phyloP scores from a whole-genome alignment of 805 yeast species.

The Sungouiozyma intestinalis region DNA sequence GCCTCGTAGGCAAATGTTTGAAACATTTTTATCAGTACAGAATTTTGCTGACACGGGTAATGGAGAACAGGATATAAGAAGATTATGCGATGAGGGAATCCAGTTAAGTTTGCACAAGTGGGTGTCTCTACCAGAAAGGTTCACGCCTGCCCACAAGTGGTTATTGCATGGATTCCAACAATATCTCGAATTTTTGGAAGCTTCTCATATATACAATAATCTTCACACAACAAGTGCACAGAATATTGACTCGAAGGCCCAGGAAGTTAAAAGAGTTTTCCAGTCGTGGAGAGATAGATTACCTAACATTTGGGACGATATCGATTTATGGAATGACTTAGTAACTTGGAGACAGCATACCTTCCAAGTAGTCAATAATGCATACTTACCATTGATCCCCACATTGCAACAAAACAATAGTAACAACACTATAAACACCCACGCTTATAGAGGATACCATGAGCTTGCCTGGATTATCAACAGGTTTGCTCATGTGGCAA shows the following conservation, averaged over 20 bases:
- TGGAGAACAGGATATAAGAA: slow-evolving; percentile 72
- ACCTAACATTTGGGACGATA: slow-evolving; percentile 96
- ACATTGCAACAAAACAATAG: slow-evolving; percentile 64
- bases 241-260: slow-evolving; percentile 84
- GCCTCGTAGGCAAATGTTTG: slow-evolving; percentile 91
- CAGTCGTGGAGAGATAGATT: slow-evolving; percentile 98
- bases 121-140: slow-evolving; percentile 72
- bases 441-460: slow-evolving; percentile 95
- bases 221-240: slow-evolving; percentile 84
- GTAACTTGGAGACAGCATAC: slow-evolving; percentile 99
- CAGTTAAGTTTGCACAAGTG: slow-evolving; percentile 86
- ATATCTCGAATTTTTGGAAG: slow-evolving; percentile 94
- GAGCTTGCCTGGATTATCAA: slow-evolving; percentile 99
- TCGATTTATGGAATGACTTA: slow-evolving; percentile 92
- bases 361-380: slow-evolving; percentile 89
- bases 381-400: slow-evolving; percentile 86
- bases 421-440: slow-evolving; percentile 68
- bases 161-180: slow-evolving; percentile 92
- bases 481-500: slow-evolving; percentile 95
- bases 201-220: slow-evolving; percentile 85
- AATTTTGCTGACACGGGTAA: slow-evolving; percentile 88
- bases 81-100: slow-evolving; percentile 90
- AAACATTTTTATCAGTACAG: slow-evolving; percentile 86
- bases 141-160: slow-evolving; percentile 78
- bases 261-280: slow-evolving; percentile 84